Percentiles rank a stretch among this genome's conserved stretches.
Evolutionary conservation across 1,284 basidiomycete species (phyloP).

Genomic region (Gymnopus androsaceus): DNA sequence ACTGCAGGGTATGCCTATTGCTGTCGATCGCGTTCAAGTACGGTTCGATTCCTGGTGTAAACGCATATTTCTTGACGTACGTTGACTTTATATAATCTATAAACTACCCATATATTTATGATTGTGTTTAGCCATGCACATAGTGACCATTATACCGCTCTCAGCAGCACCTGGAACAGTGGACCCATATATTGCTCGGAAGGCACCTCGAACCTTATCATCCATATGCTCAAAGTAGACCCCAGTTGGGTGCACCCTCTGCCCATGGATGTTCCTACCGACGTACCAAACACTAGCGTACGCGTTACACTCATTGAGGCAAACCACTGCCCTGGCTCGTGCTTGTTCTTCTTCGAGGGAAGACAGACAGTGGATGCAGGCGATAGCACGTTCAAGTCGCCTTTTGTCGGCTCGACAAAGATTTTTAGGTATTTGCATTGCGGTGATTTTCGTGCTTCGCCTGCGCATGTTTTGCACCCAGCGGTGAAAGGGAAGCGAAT

Average conservation of each 20-base stretch:
- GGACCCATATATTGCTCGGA: slow-evolving; percentile 96
- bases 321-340: slow-evolving; percentile 96
- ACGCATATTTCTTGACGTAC: slow-evolving; percentile 87
- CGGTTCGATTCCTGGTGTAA: slow-evolving; percentile 85
- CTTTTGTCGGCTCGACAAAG: slow-evolving; percentile 67
- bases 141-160: slow-evolving; percentile 92
- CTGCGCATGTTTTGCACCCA: slow-evolving; percentile 82
- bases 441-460: slow-evolving; percentile 89
- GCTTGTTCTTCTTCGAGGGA: slow-evolving; percentile 92
- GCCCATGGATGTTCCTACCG: slow-evolving; percentile 75
- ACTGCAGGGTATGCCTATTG: slow-evolving; percentile 96
- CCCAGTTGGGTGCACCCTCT: slow-evolving; percentile 85
- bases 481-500: slow-evolving; percentile 77
- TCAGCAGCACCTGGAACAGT: slow-evolving; percentile 84
- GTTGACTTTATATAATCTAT: slow-evolving; percentile 24
- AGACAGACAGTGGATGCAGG: slow-evolving; percentile 86
- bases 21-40: slow-evolving; percentile 96
- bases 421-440: slow-evolving; percentile 93
- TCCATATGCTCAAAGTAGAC: slow-evolving; percentile 87
- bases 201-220: slow-evolving; percentile 88
- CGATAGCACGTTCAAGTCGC: slow-evolving; percentile 73
- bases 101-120: slow-evolving; percentile 10
- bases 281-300: slow-evolving; percentile 84
- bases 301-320: slow-evolving; percentile 94
- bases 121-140: slow-evolving; percentile 75